These are phyloP conservation scores for Tylopilus microsporus DNA, from an alignment of 1,284 basidiomycete species.

Conservation along the genomic window DNA sequence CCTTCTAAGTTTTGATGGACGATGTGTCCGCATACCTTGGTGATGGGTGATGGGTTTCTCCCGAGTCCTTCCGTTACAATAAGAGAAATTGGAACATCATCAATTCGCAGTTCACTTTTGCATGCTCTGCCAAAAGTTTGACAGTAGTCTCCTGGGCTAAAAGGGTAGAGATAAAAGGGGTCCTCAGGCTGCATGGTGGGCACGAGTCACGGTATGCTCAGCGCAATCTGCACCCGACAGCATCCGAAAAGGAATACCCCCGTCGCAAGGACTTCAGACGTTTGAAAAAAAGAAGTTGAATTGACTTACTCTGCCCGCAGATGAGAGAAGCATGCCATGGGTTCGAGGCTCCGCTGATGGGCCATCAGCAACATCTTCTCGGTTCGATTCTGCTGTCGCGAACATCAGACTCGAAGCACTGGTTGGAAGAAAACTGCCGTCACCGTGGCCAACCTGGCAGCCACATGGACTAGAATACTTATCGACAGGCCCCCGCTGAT, in stretches of 20 bases:
- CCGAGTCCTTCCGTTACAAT: no score
- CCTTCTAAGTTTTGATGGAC: conserved; percentile 9
- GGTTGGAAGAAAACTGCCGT: neutral
- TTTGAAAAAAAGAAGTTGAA: neutral
- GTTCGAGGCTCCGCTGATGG: neutral
- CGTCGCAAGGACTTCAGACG: neutral
- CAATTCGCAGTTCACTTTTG: no score
- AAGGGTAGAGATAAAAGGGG: no score
- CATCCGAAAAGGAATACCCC: neutral
- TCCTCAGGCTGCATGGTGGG: no score
- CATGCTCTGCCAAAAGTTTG: no score
- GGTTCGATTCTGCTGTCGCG: neutral
- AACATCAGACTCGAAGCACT: no score
- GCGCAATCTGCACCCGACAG: neutral
- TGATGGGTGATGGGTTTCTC: no score
- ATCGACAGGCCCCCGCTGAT: neutral
- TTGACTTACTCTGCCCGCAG: neutral
- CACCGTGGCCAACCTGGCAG: neutral
- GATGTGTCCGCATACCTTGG: no score
- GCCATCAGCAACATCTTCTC: neutral
- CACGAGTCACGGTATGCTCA: no score
- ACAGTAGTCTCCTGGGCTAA: no score
- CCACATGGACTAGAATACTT: neutral
- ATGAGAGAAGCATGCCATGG: neutral
- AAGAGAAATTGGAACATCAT: no score